phyloP scores from a whole-genome alignment of 345 rosid species.

The Alliaria petiolata region DNA sequence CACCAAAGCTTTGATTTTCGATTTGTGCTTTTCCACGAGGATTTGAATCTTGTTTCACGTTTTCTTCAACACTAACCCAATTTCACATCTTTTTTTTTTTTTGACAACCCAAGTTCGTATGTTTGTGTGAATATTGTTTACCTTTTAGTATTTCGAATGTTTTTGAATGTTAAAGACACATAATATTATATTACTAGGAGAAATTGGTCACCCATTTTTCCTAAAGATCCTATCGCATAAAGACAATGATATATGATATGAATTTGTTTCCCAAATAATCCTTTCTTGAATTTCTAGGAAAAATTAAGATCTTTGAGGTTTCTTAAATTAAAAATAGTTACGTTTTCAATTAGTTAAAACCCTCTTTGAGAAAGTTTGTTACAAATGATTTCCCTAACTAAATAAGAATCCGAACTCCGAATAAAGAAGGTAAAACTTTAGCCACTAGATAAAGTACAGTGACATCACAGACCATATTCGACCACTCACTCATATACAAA shows the following conservation, averaged over 20 bases:
- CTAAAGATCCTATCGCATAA: background rate
- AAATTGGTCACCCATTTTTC: background rate
- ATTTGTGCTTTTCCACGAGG: slow-evolving; percentile 23
- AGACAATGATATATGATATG: background rate
- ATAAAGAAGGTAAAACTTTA: slow-evolving; percentile 1
- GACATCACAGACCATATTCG: slow-evolving; percentile 9
- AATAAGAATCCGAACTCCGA: background rate
- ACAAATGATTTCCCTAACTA: background rate
- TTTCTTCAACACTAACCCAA: background rate
- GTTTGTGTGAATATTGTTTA: background rate
- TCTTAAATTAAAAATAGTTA: no score
- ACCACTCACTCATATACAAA: slow-evolving; percentile 14
- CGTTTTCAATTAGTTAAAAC: background rate
- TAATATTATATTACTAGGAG: background rate
- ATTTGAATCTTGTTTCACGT: slow-evolving; percentile 25
- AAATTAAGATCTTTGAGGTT: background rate
- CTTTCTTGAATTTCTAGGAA: background rate
- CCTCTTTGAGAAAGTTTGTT: background rate
- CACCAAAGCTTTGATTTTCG: background rate
- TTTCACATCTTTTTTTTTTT: slow-evolving; percentile 13
- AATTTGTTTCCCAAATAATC: background rate
- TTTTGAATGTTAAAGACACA: background rate
- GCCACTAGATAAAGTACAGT: background rate
- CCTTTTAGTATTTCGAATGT: background rate
- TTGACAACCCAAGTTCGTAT: background rate